Evolutionary conservation across 2,329 filamentous ascomycete genomes (phyloP), one percentile per base, ranked within the genome.

Genomic region (Chrysosporium keratinophilum): DNA sequence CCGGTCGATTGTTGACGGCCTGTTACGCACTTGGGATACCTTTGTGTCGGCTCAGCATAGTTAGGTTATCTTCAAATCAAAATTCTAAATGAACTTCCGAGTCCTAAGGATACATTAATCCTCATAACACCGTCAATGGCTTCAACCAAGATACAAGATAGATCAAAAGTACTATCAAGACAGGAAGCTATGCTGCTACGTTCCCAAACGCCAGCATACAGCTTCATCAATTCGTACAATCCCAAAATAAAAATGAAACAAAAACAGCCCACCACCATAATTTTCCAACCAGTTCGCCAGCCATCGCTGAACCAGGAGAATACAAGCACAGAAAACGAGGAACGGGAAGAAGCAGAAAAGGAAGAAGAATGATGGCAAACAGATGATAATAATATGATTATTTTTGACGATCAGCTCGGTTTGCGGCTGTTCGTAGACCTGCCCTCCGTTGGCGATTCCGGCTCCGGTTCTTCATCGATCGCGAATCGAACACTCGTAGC

Each of bases 401-500:
- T 3, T 41, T 7, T 7, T 35, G 12, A 28, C 10, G 40, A 23
- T 44, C 39, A 54, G 9, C 20, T 35, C 19, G 23, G 43, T 17
- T 44, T 55, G 42, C 54, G 41, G 19, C 62, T 51, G 33, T 51
- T 67, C 3, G 63, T 61, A 12, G 69, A 71, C 52, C 68, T 63
- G 31, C 68, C 68, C 47, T 70, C 68, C 4, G 65, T 69, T 6
- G 70, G 70, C 35, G 69, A 71, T 54, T 69, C 65, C 1, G 69
- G 69, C 42, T 69, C 65, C 1, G 69, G 68, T 41, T 70, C 68
- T 47, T 70, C 65, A 50, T 71, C 69, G 37, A 65, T 55, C 14
- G 54, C 69, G 52, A 72, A 72, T 9, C 70, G 68, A 41, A 72
- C 70, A 54, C 62, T 71, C 28, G 66, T 65, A n/a, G 63, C 64